phyloP scores from a whole-genome alignment of 1,284 basidiomycete genomes.

The Flammula alnicola region DNA sequence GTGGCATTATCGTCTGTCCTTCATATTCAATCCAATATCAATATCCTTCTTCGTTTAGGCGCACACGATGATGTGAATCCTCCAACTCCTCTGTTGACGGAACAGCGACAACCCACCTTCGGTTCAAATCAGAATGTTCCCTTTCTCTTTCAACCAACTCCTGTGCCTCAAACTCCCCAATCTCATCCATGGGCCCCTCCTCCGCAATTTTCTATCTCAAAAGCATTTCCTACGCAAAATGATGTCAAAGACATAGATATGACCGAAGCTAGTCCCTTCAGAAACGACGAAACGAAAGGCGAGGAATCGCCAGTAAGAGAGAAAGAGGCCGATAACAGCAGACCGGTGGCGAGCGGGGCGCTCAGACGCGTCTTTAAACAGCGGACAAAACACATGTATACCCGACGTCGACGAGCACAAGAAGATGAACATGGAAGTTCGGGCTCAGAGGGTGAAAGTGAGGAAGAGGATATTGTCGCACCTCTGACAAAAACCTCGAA shows the following conservation, averaged over 20 bases:
- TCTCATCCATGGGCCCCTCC: conserved; percentile 69
- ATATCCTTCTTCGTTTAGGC: conserved; percentile 43
- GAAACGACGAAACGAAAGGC: conserved; percentile 39
- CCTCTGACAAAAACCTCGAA: conserved; percentile 65
- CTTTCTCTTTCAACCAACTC: conserved; percentile 68
- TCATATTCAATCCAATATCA: not conserved
- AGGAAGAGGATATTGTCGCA: conserved; percentile 44
- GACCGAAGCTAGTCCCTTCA: conserved; percentile 69
- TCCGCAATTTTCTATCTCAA: conserved; percentile 56
- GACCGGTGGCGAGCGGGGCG: conserved; percentile 68
- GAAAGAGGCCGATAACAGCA: conserved; percentile 41
- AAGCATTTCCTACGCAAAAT: conserved; percentile 57
- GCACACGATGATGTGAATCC: conserved; percentile 56
- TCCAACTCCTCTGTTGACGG: conserved; percentile 47
- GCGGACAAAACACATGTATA: conserved; percentile 45
- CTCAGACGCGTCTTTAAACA: conserved; percentile 70
- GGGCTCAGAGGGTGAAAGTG: conserved; percentile 41
- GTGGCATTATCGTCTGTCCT: conserved; percentile 27
- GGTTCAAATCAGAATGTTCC: conserved; percentile 67
- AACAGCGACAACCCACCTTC: conserved; percentile 55
- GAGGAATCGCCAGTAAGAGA: conserved; percentile 23
- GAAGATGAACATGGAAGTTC: conserved; percentile 32
- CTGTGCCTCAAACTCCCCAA: conserved; percentile 50
- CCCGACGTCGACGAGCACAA: conserved; percentile 35
- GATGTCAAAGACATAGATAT: conserved; percentile 74